Percentiles rank a stretch among this genome's conserved stretches.
Conservation (phyloP, 768 basidiomycete species). For the Lepiota brunneoincarnata region DNA sequence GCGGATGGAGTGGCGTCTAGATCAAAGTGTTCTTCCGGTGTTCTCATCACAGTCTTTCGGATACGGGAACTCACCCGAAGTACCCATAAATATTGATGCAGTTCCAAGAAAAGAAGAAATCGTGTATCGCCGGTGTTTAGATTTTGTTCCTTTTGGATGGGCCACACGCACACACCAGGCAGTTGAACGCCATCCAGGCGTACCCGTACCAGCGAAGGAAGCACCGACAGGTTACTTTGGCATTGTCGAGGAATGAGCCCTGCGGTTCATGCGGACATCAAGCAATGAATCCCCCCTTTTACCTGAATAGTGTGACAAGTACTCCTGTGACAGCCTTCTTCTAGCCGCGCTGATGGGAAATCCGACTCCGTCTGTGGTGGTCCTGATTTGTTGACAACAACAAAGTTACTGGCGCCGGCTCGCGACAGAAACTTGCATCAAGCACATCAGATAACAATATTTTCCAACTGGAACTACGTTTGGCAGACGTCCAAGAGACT, state of each 20-base stretch:
- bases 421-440: too few relatives aligned
- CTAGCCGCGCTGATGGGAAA: slow-evolving; percentile 2
- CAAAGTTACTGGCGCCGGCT: too few relatives aligned
- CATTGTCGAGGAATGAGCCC: background rate
- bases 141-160: background rate
- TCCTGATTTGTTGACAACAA: background rate
- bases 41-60: background rate
- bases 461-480: too few relatives aligned
- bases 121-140: background rate
- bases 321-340: background rate
- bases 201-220: background rate
- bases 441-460: too few relatives aligned
- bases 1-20: slow-evolving; percentile 7
- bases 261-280: background rate
- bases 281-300: background rate
- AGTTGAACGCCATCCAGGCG: background rate
- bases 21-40: background rate
- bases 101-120: too few relatives aligned
- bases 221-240: too few relatives aligned
- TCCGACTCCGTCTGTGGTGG: slow-evolving; percentile 10
- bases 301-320: background rate
- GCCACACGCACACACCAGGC: background rate
- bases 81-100: background rate
- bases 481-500: background rate
- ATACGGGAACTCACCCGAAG: background rate